Conservation (phyloP, 1,139 yeast genomes). For the Yamadazyma oceani region DNA sequence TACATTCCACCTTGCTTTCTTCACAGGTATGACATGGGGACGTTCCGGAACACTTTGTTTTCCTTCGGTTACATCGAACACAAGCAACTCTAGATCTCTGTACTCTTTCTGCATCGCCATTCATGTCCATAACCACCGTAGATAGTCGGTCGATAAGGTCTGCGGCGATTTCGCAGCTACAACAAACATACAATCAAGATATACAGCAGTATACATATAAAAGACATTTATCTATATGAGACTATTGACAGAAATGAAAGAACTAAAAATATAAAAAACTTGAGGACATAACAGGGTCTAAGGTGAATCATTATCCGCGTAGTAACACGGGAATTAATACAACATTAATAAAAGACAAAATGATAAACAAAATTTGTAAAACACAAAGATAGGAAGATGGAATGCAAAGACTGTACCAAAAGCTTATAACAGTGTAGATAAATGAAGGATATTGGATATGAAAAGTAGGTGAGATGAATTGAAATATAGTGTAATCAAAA, state of each 20-base stretch:
- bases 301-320: too few relatives aligned
- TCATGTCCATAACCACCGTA: too few relatives aligned
- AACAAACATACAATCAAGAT: too few relatives aligned
- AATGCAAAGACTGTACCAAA: neutral
- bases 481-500: neutral
- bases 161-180: too few relatives aligned
- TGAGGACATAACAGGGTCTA: too few relatives aligned
- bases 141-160: too few relatives aligned
- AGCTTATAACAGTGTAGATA: too few relatives aligned
- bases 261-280: too few relatives aligned
- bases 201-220: neutral
- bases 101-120: too few relatives aligned
- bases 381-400: neutral
- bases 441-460: too few relatives aligned
- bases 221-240: neutral
- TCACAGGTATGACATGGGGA: conserved; percentile 25
- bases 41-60: conserved; percentile 29
- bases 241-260: neutral
- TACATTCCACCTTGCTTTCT: conserved; percentile 18
- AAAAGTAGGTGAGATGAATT: too few relatives aligned
- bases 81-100: conserved; percentile 21
- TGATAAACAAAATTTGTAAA: neutral
- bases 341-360: neutral
- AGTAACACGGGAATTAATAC: neutral
- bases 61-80: conserved; percentile 24